These are phyloP conservation scores for Monosporascus sp. DNA, from an alignment of 2,329 filamentous ascomycete genomes.

Conservation along the genomic window DNA sequence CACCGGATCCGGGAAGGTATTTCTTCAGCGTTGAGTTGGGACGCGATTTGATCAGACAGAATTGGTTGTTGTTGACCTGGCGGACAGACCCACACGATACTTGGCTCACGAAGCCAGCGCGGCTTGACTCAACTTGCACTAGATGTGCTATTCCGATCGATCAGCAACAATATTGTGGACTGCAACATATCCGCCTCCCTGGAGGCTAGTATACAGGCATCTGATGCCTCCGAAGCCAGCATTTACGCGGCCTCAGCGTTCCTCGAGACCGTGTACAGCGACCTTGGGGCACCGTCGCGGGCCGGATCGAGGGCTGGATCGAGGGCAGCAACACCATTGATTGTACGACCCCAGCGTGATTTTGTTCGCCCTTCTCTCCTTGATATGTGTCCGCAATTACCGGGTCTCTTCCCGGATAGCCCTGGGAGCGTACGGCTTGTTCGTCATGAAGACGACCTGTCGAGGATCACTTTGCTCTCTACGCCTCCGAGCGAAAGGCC, in stretches of 20 bases:
- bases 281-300: slow-evolving; percentile 32
- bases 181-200: slow-evolving; percentile 51
- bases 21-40: slow-evolving; percentile 1
- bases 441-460: slow-evolving; percentile 22
- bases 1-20: slow-evolving; percentile 91
- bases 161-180: slow-evolving; percentile 66
- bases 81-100: slow-evolving; percentile 82
- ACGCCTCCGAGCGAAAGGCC: slow-evolving; percentile 21
- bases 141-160: slow-evolving; percentile 81
- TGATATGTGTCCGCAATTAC: slow-evolving; percentile 15
- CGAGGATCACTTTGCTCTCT: slow-evolving; percentile 16
- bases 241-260: slow-evolving; percentile 70
- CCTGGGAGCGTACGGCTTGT: slow-evolving; percentile 43
- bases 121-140: slow-evolving; percentile 89
- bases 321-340: slow-evolving; percentile 64
- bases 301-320: slow-evolving; percentile 52
- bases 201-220: slow-evolving; percentile 67
- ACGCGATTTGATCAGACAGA: neutral
- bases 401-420: slow-evolving; percentile 24
- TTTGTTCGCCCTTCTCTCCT: slow-evolving; percentile 35
- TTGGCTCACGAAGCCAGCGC: slow-evolving; percentile 80
- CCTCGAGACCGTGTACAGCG: slow-evolving; percentile 72
- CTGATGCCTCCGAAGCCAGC: slow-evolving; percentile 76
- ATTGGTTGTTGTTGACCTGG: neutral
- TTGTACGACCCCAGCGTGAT: slow-evolving; percentile 50